These are phyloP conservation scores for Kodamaea alishanica DNA, from an alignment of 1,139 yeast genomes.

Conservation along the genomic window DNA sequence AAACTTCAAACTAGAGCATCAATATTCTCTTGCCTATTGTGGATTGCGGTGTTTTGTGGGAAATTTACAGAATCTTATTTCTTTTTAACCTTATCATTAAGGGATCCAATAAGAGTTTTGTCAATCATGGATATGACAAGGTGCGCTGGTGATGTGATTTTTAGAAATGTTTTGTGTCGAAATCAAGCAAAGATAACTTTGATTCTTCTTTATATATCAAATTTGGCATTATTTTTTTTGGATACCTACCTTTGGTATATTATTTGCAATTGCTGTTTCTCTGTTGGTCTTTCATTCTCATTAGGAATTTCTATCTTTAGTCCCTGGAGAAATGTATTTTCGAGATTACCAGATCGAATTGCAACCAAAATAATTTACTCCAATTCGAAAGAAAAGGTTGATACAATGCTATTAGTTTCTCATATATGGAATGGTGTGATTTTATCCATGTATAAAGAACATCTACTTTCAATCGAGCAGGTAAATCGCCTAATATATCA, in stretches of 20 bases:
- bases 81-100: conserved; percentile 69
- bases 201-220: conserved; percentile 56
- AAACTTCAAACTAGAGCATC: conserved; percentile 47
- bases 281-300: conserved; percentile 64
- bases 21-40: conserved; percentile 56
- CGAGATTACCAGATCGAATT: conserved; percentile 71
- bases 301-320: conserved; percentile 78
- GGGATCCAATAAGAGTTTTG: conserved; percentile 74
- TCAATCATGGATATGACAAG: conserved; percentile 55
- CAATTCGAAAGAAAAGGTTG: conserved; percentile 31
- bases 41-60: conserved; percentile 67
- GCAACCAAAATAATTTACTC: conserved; percentile 31
- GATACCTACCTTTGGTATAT: conserved; percentile 91
- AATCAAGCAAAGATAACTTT: conserved; percentile 59
- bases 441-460: conserved; percentile 73
- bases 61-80: conserved; percentile 80
- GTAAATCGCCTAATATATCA: conserved; percentile 58
- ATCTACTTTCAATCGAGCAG: conserved; percentile 69
- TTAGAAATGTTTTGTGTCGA: conserved; percentile 53
- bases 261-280: conserved; percentile 71
- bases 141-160: conserved; percentile 55
- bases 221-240: conserved; percentile 69
- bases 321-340: conserved; percentile 82
- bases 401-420: conserved; percentile 52
- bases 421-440: conserved; percentile 81